phyloP scores from a whole-genome alignment of 495 filamentous ascomycete genomes.

The Hypoxylon rickii region DNA sequence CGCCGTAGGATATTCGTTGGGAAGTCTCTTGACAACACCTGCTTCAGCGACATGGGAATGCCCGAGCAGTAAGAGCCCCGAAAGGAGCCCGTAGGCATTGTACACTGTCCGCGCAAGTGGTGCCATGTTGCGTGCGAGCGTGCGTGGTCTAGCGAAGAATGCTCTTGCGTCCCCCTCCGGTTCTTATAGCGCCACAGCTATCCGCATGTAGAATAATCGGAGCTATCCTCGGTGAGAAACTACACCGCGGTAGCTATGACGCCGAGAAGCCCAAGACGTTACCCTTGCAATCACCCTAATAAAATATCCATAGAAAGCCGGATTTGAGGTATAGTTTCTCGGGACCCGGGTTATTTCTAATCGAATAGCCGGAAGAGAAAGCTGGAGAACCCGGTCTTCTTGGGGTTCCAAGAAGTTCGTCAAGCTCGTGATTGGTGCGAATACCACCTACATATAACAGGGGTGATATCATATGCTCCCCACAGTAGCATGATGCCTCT shows the following conservation, averaged over 20 bases:
- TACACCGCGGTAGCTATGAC: conserved; percentile 15
- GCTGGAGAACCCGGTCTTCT: not conserved
- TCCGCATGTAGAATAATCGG: conserved; percentile 1
- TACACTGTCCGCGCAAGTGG: conserved; percentile 14
- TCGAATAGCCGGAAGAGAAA: conserved; percentile 25
- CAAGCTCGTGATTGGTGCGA: conserved; percentile 25
- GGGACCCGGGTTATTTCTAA: conserved; percentile 29
- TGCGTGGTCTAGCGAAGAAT: conserved; percentile 2
- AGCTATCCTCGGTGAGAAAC: conserved; percentile 19
- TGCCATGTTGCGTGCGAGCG: conserved; percentile 6
- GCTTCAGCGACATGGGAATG: conserved; percentile 5
- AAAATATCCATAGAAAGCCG: conserved; percentile 7
- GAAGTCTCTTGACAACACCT: conserved; percentile 7
- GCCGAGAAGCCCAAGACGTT: conserved; percentile 20
- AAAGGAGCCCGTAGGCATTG: conserved; percentile 14
- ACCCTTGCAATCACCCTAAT: conserved; percentile 13
- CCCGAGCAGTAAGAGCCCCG: conserved; percentile 19
- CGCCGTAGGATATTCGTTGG: conserved; percentile 6
- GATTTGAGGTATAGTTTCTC: conserved; percentile 12
- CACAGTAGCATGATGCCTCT: not conserved
- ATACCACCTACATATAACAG: conserved; percentile 16
- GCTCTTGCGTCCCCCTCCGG: not conserved
- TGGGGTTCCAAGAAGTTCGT: not conserved
- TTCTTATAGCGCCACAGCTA: not conserved
- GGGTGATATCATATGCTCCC: conserved; percentile 1